phyloP scores from a whole-genome alignment of 129 eudicot species.

The Tagetes erecta region DNA sequence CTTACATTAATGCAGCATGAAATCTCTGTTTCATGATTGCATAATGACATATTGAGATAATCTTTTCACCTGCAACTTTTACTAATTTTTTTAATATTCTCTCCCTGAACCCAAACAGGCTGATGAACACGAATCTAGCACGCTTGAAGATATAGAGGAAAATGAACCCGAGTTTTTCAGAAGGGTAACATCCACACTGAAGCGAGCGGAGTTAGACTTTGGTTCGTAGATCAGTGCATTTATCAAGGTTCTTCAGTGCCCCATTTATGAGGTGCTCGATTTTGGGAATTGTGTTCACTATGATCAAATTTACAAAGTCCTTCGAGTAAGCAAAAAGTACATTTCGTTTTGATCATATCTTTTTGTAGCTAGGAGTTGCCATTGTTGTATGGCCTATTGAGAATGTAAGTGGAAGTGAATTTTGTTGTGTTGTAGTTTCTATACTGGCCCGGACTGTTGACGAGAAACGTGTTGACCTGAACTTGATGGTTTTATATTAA shows the following conservation, averaged over 20 bases:
- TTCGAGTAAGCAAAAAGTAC: background rate
- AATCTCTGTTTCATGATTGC: background rate
- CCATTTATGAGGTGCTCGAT: background rate
- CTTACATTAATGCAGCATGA: background rate
- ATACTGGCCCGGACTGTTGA: background rate
- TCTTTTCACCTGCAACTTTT: background rate
- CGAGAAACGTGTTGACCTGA: background rate
- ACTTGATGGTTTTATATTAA: background rate
- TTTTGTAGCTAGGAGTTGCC: conserved; percentile 24
- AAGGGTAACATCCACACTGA: conserved; percentile 69
- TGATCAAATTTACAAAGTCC: conserved; percentile 3
- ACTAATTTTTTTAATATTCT: background rate
- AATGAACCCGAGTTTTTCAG: conserved; percentile 63
- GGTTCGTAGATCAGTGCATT: conserved; percentile 37
- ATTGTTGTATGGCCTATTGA: conserved; percentile 20
- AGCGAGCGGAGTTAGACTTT: conserved; percentile 71
- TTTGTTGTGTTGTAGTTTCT: conserved; percentile 14
- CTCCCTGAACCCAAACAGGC: conserved; percentile 47
- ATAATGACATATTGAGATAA: conserved; percentile 14
- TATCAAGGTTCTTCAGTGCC: background rate
- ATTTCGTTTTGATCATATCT: background rate
- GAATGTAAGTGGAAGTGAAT: background rate
- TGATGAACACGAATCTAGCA: conserved; percentile 78
- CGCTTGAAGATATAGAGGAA: conserved; percentile 73
- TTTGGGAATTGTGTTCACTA: background rate